A percentile compares a stretch with the other conserved stretches of the same genome.
Evolutionary conservation across 257 asterid genomes (phyloP).

Genomic region (Fraxinus quadrangulata): DNA sequence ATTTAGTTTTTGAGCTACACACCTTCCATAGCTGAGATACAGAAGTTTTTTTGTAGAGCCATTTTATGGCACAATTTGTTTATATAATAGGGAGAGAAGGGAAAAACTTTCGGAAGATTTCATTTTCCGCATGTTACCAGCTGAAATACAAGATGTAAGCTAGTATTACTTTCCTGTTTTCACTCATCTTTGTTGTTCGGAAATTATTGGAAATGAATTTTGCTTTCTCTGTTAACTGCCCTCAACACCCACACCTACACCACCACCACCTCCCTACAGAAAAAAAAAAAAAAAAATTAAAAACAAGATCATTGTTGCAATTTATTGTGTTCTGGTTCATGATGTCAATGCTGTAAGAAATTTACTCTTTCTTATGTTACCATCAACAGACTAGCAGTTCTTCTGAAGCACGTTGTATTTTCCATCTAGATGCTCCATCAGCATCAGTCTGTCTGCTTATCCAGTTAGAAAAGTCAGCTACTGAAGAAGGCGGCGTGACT

Average conservation of each 20-base stretch:
- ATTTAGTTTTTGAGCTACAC: slow-evolving; percentile 37
- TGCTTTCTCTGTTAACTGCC: not conserved
- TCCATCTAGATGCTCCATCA: slow-evolving; percentile 93
- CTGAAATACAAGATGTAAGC: slow-evolving; percentile 85
- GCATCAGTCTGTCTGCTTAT: slow-evolving; percentile 93
- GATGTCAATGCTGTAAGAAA: slow-evolving; percentile 2
- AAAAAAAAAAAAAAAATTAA: not conserved
- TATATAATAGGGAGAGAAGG: slow-evolving; percentile 99
- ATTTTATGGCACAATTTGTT: slow-evolving; percentile 93
- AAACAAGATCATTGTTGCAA: not conserved
- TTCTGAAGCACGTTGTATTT: slow-evolving; percentile 68
- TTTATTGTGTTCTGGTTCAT: slow-evolving; percentile 13
- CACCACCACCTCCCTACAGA: not conserved
- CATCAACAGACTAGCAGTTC: slow-evolving; percentile 64
- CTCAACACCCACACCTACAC: not conserved
- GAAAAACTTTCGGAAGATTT: slow-evolving; percentile 98
- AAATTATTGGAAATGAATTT: slow-evolving; percentile 15
- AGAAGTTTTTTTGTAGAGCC: slow-evolving; percentile 88
- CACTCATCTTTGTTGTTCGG: not conserved
- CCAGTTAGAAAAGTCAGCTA: slow-evolving; percentile 97
- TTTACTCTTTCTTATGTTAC: slow-evolving; percentile 28
- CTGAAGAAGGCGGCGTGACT: slow-evolving; percentile 99
- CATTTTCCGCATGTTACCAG: slow-evolving; percentile 69
- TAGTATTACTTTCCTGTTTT: slow-evolving; percentile 21
- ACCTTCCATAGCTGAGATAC: slow-evolving; percentile 57